Percentiles rank a stretch among this genome's conserved stretches.
Conservation (phyloP, 2,329 filamentous ascomycete species). For the Pseudopyricularia javanii region DNA sequence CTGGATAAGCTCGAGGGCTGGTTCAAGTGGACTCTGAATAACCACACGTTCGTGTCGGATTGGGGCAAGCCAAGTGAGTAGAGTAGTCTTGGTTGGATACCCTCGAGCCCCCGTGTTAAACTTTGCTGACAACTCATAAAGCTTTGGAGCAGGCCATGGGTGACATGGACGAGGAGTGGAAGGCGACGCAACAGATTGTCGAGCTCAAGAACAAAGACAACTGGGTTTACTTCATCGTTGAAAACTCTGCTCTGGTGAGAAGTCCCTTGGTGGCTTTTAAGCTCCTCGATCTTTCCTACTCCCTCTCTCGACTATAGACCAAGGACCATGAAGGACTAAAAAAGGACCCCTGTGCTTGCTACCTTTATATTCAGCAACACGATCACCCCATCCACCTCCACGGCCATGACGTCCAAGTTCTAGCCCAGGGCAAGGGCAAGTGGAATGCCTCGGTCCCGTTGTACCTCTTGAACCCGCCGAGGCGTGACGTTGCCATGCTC, state of each 20-base stretch:
- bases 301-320: no score
- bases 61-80: slow-evolving; percentile 10
- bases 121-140: not conserved
- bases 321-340: no score
- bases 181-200: not conserved
- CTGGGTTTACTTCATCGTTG: slow-evolving; percentile 9
- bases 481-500: slow-evolving; percentile 2
- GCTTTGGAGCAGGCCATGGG: slow-evolving; percentile 6
- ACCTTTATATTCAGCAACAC: not conserved
- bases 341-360: not conserved
- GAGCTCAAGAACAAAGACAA: slow-evolving; percentile 2
- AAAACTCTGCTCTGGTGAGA: slow-evolving; percentile 3
- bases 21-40: slow-evolving; percentile 13
- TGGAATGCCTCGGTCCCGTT: slow-evolving; percentile 9
- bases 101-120: not conserved
- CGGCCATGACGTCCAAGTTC: slow-evolving; percentile 1
- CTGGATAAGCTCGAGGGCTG: slow-evolving; percentile 3
- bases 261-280: not conserved
- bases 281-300: no score
- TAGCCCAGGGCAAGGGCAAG: not conserved
- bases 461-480: not conserved
- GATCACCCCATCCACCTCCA: slow-evolving; percentile 3
- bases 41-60: slow-evolving; percentile 9
- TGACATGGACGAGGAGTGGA: slow-evolving; percentile 2
- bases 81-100: not conserved